Conservation (phyloP, 2,329 filamentous ascomycete genomes). For the Colletotrichum higginsianum region DNA sequence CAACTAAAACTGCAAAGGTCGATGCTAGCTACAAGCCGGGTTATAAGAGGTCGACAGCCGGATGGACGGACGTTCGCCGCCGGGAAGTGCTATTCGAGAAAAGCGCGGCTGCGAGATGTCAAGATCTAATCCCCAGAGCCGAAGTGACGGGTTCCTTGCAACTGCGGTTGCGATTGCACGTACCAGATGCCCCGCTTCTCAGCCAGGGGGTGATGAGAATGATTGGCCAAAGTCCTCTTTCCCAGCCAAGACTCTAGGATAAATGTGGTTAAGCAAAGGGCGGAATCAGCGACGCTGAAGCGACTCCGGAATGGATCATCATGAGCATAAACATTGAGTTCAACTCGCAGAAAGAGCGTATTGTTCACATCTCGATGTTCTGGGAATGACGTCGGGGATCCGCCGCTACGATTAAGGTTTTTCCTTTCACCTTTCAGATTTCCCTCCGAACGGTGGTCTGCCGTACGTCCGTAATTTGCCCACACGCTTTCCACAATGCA, state of each 20-base stretch:
- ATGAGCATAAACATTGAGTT: not conserved
- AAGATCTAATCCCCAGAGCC: conserved; percentile 13
- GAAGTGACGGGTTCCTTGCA: conserved; percentile 5
- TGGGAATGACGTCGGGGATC: not conserved
- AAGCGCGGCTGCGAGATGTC: conserved; percentile 15
- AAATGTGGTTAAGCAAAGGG: not conserved
- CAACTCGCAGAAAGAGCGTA: not conserved
- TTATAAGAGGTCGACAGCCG: conserved; percentile 1
- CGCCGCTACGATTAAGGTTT: not conserved
- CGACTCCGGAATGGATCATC: not conserved
- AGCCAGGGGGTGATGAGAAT: not conserved
- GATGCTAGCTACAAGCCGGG: conserved; percentile 20
- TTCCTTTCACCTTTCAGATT: not conserved
- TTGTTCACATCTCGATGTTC: conserved; percentile 1
- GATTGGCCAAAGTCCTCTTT: conserved; percentile 2
- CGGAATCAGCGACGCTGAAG: not conserved
- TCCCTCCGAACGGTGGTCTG: conserved; percentile 9
- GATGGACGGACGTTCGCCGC: conserved; percentile 15
- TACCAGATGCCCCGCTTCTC: not conserved
- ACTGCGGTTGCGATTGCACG: conserved; percentile 15
- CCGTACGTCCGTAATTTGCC: conserved; percentile 26
- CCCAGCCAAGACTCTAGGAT: not conserved
- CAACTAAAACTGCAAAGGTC: not conserved
- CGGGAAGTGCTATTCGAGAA: conserved; percentile 16
- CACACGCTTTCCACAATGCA: not conserved